Conservation (phyloP, 2,329 filamentous ascomycete species). For the Atkinsonella hypoxylon region DNA sequence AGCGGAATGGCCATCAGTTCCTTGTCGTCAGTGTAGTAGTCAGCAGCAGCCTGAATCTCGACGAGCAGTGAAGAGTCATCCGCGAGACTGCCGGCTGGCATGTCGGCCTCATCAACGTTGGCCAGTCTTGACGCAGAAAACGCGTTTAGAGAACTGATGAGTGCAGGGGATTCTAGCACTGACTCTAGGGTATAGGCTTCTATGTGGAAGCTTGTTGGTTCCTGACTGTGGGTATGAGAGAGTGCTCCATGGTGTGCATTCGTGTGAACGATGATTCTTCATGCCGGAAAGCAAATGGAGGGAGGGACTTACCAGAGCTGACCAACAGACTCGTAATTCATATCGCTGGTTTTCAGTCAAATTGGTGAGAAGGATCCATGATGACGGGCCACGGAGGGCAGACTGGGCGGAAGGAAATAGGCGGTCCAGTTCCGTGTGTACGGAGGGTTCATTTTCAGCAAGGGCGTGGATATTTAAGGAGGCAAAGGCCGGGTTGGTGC, state of each 20-base stretch:
- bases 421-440: constrained; percentile 54
- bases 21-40: constrained; percentile 68
- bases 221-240: constrained; percentile 36
- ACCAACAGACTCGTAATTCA: constrained; percentile 88
- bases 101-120: not conserved
- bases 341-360: constrained; percentile 66
- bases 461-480: constrained; percentile 53
- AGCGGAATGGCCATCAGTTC: constrained; percentile 65
- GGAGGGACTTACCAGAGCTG: constrained; percentile 61
- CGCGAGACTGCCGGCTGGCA: not conserved
- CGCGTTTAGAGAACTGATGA: constrained; percentile 52
- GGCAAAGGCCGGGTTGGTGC: constrained; percentile 26
- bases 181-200: constrained; percentile 48
- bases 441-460: constrained; percentile 39
- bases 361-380: constrained; percentile 68
- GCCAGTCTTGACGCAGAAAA: constrained; percentile 44
- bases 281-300: constrained; percentile 1
- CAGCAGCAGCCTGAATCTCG: constrained; percentile 62
- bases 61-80: constrained; percentile 50
- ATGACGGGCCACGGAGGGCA: constrained; percentile 44
- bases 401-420: constrained; percentile 37
- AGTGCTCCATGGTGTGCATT: not conserved
- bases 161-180: constrained; percentile 48
- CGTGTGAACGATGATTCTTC: too few relatives aligned
- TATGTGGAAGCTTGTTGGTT: constrained; percentile 73